Conservation (phyloP, 176 grass and related monocot species). For the Olyra latifolia region DNA sequence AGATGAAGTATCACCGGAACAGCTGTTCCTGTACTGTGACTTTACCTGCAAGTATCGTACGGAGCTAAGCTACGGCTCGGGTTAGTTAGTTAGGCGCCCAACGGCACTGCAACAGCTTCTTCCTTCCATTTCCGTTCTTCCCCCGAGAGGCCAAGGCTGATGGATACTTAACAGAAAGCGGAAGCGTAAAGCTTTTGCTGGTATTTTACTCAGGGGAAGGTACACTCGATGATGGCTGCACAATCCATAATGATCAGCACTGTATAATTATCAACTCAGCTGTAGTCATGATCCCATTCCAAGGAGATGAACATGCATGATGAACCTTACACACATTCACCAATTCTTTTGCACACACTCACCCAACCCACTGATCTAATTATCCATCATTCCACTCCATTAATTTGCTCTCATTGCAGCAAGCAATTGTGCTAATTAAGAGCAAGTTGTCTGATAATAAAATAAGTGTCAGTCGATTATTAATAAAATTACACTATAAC, state of each 20-base stretch:
- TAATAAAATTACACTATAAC: no score
- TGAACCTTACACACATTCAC: neutral
- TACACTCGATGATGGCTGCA: slow-evolving; percentile 37
- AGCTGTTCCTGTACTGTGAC: slow-evolving; percentile 42
- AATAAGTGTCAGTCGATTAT: no score
- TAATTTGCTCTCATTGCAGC: neutral
- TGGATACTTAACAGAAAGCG: slow-evolving; percentile 17
- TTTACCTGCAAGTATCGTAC: slow-evolving; percentile 49
- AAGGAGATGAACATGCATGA: slow-evolving; percentile 15
- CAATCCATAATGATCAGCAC: slow-evolving; percentile 7
- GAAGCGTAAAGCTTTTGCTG: slow-evolving; percentile 46
- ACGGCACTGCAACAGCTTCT: slow-evolving; percentile 17
- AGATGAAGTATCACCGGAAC: slow-evolving; percentile 11
- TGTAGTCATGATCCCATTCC: slow-evolving; percentile 29
- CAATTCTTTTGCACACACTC: slow-evolving; percentile 22
- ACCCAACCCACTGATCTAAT: slow-evolving; percentile 42
- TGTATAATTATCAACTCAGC: slow-evolving; percentile 47
- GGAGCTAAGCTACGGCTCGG: slow-evolving; percentile 32
- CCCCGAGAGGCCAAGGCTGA: neutral
- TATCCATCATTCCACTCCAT: slow-evolving; percentile 25
- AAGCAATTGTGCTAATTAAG: neutral
- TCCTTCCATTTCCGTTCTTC: slow-evolving; percentile 5
- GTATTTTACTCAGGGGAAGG: slow-evolving; percentile 38
- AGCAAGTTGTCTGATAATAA: no score
- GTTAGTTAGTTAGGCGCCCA: slow-evolving; percentile 35